Conservation (phyloP, 805 yeast species). For the Brettanomyces naardenensis region DNA sequence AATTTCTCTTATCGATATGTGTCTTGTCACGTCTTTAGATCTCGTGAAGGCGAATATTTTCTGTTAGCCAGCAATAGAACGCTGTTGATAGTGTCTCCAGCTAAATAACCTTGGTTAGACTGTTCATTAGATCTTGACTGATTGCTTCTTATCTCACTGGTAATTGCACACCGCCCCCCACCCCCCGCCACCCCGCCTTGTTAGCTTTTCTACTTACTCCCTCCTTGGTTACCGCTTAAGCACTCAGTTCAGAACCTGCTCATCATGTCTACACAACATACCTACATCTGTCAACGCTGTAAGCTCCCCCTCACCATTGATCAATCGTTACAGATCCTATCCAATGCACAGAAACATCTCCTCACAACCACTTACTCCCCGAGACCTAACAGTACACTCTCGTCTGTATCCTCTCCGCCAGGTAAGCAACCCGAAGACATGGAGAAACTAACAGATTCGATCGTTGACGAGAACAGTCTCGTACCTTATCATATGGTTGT, state of each 20-base stretch:
- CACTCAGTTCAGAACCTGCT: too few species aligned
- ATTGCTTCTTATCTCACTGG: too few species aligned
- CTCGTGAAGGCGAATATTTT: too few species aligned
- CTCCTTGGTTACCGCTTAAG: too few species aligned
- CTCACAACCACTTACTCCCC: conserved; percentile 30
- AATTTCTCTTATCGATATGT: too few species aligned
- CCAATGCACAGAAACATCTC: conserved; percentile 47
- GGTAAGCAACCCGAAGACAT: not conserved
- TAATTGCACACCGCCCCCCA: too few species aligned
- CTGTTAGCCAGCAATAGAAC: too few species aligned
- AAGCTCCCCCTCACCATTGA: conserved; percentile 50
- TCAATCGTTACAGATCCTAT: conserved; percentile 42
- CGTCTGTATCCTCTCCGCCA: not conserved
- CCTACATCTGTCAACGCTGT: conserved; percentile 56
- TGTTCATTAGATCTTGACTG: too few species aligned
- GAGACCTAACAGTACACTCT: conserved; percentile 9
- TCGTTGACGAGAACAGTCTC: not conserved
- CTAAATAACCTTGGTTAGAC: too few species aligned
- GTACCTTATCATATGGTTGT: conserved; percentile 12
- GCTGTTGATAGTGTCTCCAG: too few species aligned
- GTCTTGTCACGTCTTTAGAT: too few species aligned
- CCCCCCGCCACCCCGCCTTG: too few species aligned
- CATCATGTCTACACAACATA: conserved; percentile 19
- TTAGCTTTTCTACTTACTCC: conserved; percentile 2
- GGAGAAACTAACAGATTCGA: not conserved